A percentile compares a stretch with the other conserved stretches of the same genome.
phyloP scores from a whole-genome alignment of 1,284 basidiomycete genomes.

The Ganoderma sp. region DNA sequence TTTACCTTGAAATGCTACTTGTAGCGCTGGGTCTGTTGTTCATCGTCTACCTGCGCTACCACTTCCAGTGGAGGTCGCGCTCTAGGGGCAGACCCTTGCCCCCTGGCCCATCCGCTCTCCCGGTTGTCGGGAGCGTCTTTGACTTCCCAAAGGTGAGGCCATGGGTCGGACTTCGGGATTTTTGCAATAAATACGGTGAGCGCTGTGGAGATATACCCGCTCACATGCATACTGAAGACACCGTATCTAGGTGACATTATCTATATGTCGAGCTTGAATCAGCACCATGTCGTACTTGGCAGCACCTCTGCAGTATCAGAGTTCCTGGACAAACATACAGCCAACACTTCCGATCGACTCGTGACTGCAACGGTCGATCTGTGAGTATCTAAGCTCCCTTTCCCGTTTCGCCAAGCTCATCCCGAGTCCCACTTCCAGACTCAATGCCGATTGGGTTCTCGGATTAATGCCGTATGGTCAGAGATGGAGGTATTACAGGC shows the following conservation, averaged over 20 bases:
- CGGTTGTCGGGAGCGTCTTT: constrained; percentile 9
- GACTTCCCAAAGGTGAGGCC: neutral
- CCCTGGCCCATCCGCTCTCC: constrained; percentile 3
- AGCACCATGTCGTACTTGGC: constrained; percentile 5
- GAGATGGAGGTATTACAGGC: constrained; percentile 19
- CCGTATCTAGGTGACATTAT: neutral
- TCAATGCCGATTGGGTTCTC: constrained; percentile 13
- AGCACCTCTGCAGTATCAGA: constrained; percentile 5
- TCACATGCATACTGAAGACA: too few species aligned
- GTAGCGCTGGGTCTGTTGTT: neutral
- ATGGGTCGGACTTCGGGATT: neutral
- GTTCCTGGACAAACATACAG: constrained; percentile 9
- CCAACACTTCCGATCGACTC: constrained; percentile 9
- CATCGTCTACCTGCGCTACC: neutral
- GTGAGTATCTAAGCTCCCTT: neutral
- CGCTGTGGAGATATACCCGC: neutral
- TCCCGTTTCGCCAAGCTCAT: neutral
- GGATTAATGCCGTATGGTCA: constrained; percentile 16
- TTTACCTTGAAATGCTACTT: neutral
- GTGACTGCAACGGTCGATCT: neutral
- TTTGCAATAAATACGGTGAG: constrained; percentile 11
- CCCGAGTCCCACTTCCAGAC: neutral
- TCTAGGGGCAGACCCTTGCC: neutral
- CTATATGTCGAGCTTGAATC: neutral
- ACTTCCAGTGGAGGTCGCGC: neutral